These are phyloP conservation scores for Musa acuminata DNA, from an alignment of 176 grass and related monocot genomes.

Conservation along the genomic window DNA sequence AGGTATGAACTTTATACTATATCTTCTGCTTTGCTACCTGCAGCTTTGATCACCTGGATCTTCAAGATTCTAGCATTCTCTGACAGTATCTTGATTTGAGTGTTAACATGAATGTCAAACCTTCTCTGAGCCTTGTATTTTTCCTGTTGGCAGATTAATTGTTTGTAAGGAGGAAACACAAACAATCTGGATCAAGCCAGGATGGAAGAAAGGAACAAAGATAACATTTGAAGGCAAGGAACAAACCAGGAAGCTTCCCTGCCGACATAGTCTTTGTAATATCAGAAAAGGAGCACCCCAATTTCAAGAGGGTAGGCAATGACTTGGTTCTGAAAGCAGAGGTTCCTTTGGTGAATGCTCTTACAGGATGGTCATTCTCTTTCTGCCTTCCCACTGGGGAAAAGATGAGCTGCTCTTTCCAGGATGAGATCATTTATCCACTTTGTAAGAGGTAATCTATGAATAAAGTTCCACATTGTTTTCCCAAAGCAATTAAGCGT, in stretches of 20 bases:
- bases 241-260: constrained; percentile 52
- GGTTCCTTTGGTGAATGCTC: no score
- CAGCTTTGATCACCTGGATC: no score
- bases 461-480: no score
- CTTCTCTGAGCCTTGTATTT: not conserved
- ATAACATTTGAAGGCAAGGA: constrained; percentile 52
- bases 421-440: no score
- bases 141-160: constrained; percentile 4
- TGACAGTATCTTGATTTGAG: not conserved
- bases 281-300: constrained; percentile 61
- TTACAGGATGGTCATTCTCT: no score
- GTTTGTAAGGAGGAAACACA: constrained; percentile 55
- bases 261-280: constrained; percentile 51
- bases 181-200: constrained; percentile 55
- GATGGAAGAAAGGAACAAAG: constrained; percentile 74
- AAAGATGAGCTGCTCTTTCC: no score
- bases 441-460: no score
- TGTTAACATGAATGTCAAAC: no score
- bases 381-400: no score
- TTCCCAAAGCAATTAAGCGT: constrained; percentile 58
- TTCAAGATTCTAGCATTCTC: no score
- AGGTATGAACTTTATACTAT: no score
- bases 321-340: constrained; percentile 86
- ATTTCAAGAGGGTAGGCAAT: constrained; percentile 69
- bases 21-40: no score